These are phyloP conservation scores for Stephanocyclus meneghinianus DNA, from an alignment of 352 stramenopile genomes.

Conservation along the genomic window DNA sequence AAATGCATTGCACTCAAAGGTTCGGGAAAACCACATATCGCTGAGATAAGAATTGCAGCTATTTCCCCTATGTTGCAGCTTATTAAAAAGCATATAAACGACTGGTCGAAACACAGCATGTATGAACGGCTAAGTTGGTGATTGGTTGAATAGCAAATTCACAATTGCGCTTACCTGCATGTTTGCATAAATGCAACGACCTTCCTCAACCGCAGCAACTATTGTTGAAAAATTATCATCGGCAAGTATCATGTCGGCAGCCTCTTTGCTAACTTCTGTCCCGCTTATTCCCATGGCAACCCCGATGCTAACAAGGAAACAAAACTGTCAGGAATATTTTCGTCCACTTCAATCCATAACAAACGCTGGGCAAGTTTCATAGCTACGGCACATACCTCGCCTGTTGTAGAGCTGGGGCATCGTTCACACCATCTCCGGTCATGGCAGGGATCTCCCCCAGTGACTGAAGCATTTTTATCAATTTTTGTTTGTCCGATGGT, in stretches of 20 bases:
- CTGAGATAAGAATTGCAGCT: constrained; percentile 97
- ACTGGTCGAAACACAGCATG: constrained; percentile 14
- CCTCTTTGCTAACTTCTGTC: constrained; percentile 96
- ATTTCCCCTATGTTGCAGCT: constrained; percentile 99
- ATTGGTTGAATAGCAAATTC: not conserved
- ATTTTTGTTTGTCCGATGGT: constrained; percentile 97
- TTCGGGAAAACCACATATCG: constrained; percentile 93
- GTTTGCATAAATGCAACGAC: constrained; percentile 89
- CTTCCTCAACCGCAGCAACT: constrained; percentile 87
- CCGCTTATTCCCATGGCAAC: constrained; percentile 95
- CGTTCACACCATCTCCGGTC: constrained; percentile 99
- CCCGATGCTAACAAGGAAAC: constrained; percentile 86
- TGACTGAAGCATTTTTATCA: constrained; percentile 90
- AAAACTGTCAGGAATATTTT: not conserved
- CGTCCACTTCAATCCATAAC: not conserved
- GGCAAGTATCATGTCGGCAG: constrained; percentile 96
- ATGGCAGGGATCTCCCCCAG: constrained; percentile 92
- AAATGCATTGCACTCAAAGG: constrained; percentile 97
- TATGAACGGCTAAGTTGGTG: not conserved
- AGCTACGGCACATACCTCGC: constrained; percentile 67
- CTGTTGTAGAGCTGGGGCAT: constrained; percentile 96
- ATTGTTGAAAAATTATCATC: constrained; percentile 99
- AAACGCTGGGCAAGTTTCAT: not conserved
- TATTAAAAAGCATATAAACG: constrained; percentile 99
- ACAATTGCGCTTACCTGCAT: constrained; percentile 85